A percentile compares a stretch with the other conserved stretches of the same genome.
Conservation (phyloP, 495 filamentous ascomycete species). For the Penicillium coffeae region DNA sequence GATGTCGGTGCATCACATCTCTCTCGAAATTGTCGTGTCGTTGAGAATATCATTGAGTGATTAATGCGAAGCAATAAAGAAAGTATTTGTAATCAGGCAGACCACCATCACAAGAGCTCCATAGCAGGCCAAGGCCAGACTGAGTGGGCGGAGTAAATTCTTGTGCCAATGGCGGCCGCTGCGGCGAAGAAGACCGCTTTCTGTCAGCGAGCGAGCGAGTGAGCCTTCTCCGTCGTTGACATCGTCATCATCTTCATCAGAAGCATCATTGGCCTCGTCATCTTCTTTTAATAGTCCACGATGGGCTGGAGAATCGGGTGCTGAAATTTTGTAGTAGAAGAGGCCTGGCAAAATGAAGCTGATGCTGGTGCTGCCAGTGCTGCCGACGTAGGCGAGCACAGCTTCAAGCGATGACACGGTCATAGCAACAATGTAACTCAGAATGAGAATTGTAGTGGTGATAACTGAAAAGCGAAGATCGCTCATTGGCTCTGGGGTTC, state of each 20-base stretch:
- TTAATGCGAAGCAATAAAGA: conserved; percentile 60
- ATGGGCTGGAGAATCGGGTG: conserved; percentile 77
- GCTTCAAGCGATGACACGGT: conserved; percentile 84
- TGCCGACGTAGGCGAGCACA: conserved; percentile 92
- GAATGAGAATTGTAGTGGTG: conserved; percentile 76
- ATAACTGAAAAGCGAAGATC: conserved; percentile 87
- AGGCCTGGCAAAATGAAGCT: conserved; percentile 94
- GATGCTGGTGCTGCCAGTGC: conserved; percentile 88
- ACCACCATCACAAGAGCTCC: conserved; percentile 84
- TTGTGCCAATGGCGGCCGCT: conserved; percentile 52
- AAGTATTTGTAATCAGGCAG: conserved; percentile 78
- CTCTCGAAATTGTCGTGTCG: conserved; percentile 4
- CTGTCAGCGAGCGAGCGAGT: conserved; percentile 34
- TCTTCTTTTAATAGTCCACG: conserved; percentile 85
- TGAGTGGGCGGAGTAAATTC: conserved; percentile 63
- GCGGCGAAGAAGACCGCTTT: conserved; percentile 46
- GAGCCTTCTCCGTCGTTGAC: conserved; percentile 35
- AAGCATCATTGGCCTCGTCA: conserved; percentile 57
- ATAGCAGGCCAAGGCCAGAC: conserved; percentile 76
- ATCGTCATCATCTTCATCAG: conserved; percentile 44
- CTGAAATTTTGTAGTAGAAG: conserved; percentile 97
- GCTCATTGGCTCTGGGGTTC: conserved; percentile 59
- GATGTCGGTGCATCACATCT: conserved; percentile 14
- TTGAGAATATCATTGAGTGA: neutral
- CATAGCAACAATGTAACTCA: conserved; percentile 84